Base-by-base conservation (phyloP, 495 filamentous ascomycete species). In the Recurvomyces mirabilis region DNA sequence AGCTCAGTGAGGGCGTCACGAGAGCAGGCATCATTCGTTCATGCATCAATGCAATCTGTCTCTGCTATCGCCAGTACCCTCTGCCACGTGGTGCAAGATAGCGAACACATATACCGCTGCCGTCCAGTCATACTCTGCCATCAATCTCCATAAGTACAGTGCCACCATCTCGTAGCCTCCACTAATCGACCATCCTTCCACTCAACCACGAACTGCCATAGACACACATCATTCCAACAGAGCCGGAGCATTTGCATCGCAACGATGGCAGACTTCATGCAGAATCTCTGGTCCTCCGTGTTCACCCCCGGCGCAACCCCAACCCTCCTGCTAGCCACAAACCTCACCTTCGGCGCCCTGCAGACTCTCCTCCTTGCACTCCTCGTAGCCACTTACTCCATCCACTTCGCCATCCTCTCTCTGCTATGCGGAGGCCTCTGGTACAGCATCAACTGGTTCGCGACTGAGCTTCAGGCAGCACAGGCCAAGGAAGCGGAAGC, bases 401-500 rank as follows among this genome's bases (percentile, higher is more conserved):
- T 89, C 21, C 91, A 98, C 68, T 96, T 96, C 54, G 52, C 84
- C 39, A 69, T 84, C 38, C 70, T 98, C 5, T 91, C 84, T 5
- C 58, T 76, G 36, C 66, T 98, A 7, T 84, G 76, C 29, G 87
- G 65, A 1, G 82, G 84, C 0, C 71, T 98, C 19, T 98, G 91
- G 91, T 82, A 72, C 63, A 75, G 79, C 17, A 93, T 98, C 64
- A 94, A 94, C 65, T 98, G 91, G 91, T 98, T 98, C 57, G 85
- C 87, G 30, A 60, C 61, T 18, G 91, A 98, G 68, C 68, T 98
- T 25, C 70, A 68, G 39, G 65, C 65, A 9, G 78, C 78, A 31
- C 78, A 83, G 55, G 66, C 62, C 17, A 68, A 69, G 41, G 74
- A 87, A 58, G 77, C 79, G 51, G 69, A 75, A 38, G 71, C 72